These are phyloP conservation scores for Acanthamoeba royreba DNA, from an alignment of 208 protist species.

Conservation along the genomic window DNA sequence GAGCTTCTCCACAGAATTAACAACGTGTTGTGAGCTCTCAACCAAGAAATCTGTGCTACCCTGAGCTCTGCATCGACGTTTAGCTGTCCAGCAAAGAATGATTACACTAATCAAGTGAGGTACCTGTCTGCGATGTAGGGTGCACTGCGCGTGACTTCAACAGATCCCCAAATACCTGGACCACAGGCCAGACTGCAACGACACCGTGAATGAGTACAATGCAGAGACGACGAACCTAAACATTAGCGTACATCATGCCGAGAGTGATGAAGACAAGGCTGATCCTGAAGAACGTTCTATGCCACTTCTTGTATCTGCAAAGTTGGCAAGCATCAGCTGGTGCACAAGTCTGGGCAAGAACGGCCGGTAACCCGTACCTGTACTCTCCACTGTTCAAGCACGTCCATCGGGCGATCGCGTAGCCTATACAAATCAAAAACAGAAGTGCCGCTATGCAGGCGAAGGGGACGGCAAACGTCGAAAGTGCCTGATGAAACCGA, in stretches of 20 bases:
- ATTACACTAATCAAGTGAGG: background rate
- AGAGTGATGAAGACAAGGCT: background rate
- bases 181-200: background rate
- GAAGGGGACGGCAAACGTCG: background rate
- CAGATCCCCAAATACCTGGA: background rate
- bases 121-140: conserved; percentile 1
- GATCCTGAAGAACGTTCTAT: background rate
- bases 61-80: background rate
- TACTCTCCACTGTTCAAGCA: background rate
- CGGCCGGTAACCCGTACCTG: background rate
- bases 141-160: background rate
- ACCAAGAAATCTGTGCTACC: background rate
- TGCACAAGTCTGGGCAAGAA: too few species aligned
- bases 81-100: background rate
- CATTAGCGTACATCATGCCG: background rate
- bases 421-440: background rate
- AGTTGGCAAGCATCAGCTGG: too few species aligned
- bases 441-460: background rate
- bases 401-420: background rate
- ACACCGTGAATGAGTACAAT: too few species aligned
- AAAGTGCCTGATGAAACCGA: background rate
- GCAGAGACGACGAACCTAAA: background rate
- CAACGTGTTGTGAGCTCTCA: background rate
- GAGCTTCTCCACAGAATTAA: background rate
- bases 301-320: conserved; percentile 5